Conservation (phyloP, 208 protist genomes). For the Leishmania major region DNA sequence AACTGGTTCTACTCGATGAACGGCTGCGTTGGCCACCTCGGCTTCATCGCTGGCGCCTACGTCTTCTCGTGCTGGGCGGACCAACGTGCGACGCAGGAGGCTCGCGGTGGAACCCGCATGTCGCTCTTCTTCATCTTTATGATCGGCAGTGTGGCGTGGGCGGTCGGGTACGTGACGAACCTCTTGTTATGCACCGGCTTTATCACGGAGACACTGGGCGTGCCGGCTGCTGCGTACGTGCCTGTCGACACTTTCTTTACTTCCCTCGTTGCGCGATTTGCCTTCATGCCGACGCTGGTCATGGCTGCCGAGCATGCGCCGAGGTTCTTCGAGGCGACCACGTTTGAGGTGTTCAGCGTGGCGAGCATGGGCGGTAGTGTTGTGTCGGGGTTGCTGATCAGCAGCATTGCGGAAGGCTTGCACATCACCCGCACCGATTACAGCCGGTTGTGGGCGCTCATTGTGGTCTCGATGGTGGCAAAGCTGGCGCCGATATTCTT, state of each 20-base stretch:
- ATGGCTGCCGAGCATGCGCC: constrained; percentile 63
- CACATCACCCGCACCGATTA: constrained; percentile 33
- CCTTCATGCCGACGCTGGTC: constrained; percentile 56
- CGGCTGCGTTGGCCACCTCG: constrained; percentile 32
- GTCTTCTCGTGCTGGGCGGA: constrained; percentile 49
- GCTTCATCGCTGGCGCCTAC: constrained; percentile 46
- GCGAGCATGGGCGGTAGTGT: constrained; percentile 42
- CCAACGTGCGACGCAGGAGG: constrained; percentile 35
- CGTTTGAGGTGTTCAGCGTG: constrained; percentile 56
- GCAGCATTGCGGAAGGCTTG: constrained; percentile 29
- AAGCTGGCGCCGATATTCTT: constrained; percentile 53
- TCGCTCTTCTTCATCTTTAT: constrained; percentile 53
- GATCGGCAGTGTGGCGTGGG: constrained; percentile 47
- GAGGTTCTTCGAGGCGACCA: constrained; percentile 45
- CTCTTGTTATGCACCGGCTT: constrained; percentile 52
- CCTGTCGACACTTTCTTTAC: constrained; percentile 55
- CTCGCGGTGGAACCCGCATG: constrained; percentile 17
- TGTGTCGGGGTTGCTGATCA: constrained; percentile 39
- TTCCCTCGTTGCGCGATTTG: constrained; percentile 47
- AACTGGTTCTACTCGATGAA: constrained; percentile 52
- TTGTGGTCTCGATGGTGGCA: constrained; percentile 36
- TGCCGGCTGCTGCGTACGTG: constrained; percentile 34
- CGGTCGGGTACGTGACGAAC: constrained; percentile 51
- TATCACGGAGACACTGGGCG: constrained; percentile 30
- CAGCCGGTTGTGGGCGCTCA: constrained; percentile 27